A percentile compares a stretch with the other conserved stretches of the same genome.
Evolutionary conservation across 1,284 basidiomycete genomes (phyloP).

Genomic region (Ceratobasidium sp.): DNA sequence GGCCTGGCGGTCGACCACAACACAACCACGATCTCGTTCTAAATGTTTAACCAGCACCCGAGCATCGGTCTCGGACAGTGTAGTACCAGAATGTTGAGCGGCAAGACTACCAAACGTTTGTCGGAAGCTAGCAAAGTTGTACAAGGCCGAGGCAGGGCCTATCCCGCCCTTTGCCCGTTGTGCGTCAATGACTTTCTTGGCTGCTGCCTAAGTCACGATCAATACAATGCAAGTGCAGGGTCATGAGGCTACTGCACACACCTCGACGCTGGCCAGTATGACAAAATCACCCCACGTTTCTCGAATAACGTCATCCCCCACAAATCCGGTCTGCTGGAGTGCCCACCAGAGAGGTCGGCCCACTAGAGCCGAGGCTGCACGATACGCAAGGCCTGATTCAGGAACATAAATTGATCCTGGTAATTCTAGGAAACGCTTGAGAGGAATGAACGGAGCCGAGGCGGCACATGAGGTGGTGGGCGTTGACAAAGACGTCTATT

Average conservation of each 20-base stretch:
- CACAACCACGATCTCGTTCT: conserved; percentile 68
- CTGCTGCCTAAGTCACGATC: conserved; percentile 54
- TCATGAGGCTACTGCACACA: conserved; percentile 37
- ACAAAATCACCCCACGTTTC: conserved; percentile 76
- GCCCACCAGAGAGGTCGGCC: conserved; percentile 86
- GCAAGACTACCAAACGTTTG: conserved; percentile 61
- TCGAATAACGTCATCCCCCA: conserved; percentile 64
- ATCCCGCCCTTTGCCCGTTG: conserved; percentile 58
- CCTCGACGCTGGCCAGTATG: conserved; percentile 66
- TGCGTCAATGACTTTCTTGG: conserved; percentile 62
- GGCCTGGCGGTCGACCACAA: conserved; percentile 10
- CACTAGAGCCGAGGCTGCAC: conserved; percentile 71
- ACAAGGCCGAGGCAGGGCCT: conserved; percentile 67
- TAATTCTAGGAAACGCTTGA: conserved; percentile 64
- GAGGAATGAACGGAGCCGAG: conserved; percentile 57
- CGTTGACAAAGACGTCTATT: conserved; percentile 60
- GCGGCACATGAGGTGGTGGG: conserved; percentile 44
- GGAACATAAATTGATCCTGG: conserved; percentile 69
- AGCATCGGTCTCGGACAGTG: conserved; percentile 65
- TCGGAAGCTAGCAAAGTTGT: conserved; percentile 67
- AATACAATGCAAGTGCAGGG: not conserved
- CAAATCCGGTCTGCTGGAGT: conserved; percentile 74
- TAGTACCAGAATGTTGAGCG: conserved; percentile 50
- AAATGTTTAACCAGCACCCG: conserved; percentile 77
- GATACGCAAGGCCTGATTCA: conserved; percentile 65